Base-by-base conservation (phyloP, 2,329 filamentous ascomycete genomes). In the Clonostachys rhizophaga region DNA sequence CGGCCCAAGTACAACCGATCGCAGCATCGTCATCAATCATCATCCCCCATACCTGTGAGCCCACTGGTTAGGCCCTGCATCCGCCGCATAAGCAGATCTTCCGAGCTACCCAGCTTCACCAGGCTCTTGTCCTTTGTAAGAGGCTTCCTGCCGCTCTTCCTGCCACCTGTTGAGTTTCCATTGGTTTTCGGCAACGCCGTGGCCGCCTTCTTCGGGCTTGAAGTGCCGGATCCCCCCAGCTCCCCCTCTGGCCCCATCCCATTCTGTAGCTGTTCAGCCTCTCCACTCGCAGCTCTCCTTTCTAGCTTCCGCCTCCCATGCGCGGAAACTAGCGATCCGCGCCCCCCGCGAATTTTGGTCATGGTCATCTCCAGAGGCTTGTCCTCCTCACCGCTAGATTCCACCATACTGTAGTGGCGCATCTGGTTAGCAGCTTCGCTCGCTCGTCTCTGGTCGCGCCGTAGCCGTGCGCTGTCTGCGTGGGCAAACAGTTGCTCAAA, bases 341-440 rank as follows among this genome's bases (percentile, higher is more conserved):
- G 60, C 9, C 68, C 61, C 10, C 68, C 59, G 35, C 63, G 65
- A 50, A 68, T 58, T 51, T 69, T 71, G 12, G 75, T 78, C 72
- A 85, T 80, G 55, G 78, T 83, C 72, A 96, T 96, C 66, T 96
- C 91, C 10, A 96, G 65, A 5, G 89, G 88, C 17, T 74, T 69
- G 45, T 95, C 91, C 52, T 96, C 91, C 34, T 94, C 89, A 0
- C 83, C 88, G 11, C 84, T 87, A 13, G 73, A 87, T 65, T 81
- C 87, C 42, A 70, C 77, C 37, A 12, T 30, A 13, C 11, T 39
- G 14, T 39, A 18, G 17, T 18, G 14, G 36, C 36, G 36, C 17
- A n/a, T n/a, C 14, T 39, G 36, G 16, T 13, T 13, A 10, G 18
- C 18, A 18, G 13, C 24, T 30, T 33, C 20, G 42, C 24, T 24